Conservation (phyloP, 1,139 yeast species). For the Geotrichum carabidarum region DNA sequence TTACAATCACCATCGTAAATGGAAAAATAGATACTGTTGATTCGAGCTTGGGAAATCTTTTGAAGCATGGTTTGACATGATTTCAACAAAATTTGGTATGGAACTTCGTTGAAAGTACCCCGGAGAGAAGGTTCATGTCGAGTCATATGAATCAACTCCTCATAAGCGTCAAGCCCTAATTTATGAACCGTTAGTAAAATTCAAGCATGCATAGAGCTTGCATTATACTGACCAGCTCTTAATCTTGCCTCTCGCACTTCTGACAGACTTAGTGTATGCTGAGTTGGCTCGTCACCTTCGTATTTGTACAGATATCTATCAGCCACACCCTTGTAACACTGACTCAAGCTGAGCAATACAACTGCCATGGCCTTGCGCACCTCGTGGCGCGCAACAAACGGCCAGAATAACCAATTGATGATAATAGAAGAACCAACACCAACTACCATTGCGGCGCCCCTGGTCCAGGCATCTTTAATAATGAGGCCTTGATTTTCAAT, state of each 20-base stretch:
- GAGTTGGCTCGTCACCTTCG: slow-evolving; percentile 44
- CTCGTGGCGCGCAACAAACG: slow-evolving; percentile 45
- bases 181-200: neutral
- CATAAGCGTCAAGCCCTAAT: slow-evolving; percentile 37
- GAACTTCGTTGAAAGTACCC: slow-evolving; percentile 28
- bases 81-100: slow-evolving; percentile 34
- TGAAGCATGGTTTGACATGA: slow-evolving; percentile 42
- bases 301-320: slow-evolving; percentile 49
- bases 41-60: slow-evolving; percentile 46
- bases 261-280: slow-evolving; percentile 41
- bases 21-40: slow-evolving; percentile 45
- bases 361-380: slow-evolving; percentile 41
- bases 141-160: slow-evolving; percentile 39
- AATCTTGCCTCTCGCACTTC: slow-evolving; percentile 47
- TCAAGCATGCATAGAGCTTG: neutral
- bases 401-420: slow-evolving; percentile 48
- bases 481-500: slow-evolving; percentile 11
- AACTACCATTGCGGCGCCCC: slow-evolving; percentile 40
- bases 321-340: slow-evolving; percentile 45
- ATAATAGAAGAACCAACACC: slow-evolving; percentile 40
- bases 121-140: slow-evolving; percentile 39
- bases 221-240: slow-evolving; percentile 35
- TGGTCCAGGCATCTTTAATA: slow-evolving; percentile 39
- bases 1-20: slow-evolving; percentile 37
- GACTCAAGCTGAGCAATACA: slow-evolving; percentile 42